Conservation (phyloP, 176 grass and related monocot species). For the Cocos nucifera region DNA sequence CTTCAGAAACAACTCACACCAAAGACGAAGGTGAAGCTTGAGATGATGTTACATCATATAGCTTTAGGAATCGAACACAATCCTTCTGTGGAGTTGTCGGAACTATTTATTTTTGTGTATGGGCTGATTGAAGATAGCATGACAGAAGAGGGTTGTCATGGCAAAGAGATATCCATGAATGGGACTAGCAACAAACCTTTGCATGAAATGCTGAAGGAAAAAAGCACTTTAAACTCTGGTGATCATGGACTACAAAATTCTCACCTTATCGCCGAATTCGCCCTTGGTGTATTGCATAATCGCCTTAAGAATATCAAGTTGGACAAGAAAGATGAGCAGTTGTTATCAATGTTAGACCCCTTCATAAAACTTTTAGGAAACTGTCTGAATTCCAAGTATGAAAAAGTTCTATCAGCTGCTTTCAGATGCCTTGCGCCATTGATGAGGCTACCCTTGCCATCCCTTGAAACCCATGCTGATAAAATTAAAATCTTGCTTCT, state of each 20-base stretch:
- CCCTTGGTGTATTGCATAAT: conserved; percentile 57
- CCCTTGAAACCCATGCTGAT: conserved; percentile 51
- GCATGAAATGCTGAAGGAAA: conserved; percentile 12
- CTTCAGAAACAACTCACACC: conserved; percentile 65
- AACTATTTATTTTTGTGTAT: conserved; percentile 73
- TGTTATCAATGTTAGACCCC: conserved; percentile 78
- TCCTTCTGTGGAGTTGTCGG: conserved; percentile 50
- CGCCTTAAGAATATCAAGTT: conserved; percentile 76
- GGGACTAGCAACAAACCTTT: conserved; percentile 20
- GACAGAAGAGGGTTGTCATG: conserved; percentile 22
- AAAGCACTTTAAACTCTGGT: conserved; percentile 16
- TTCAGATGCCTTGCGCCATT: conserved; percentile 75
- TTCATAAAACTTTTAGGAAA: conserved; percentile 62
- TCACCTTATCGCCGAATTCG: conserved; percentile 68
- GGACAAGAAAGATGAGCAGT: conserved; percentile 47
- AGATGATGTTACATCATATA: conserved; percentile 74
- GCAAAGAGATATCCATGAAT: conserved; percentile 26
- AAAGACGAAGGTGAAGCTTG: conserved; percentile 56
- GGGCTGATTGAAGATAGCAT: conserved; percentile 62
- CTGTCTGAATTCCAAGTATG: conserved; percentile 80
- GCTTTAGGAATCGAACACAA: conserved; percentile 78
- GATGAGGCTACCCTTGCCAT: conserved; percentile 75
- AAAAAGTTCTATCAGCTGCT: conserved; percentile 60
- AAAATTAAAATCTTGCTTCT: conserved; percentile 71
- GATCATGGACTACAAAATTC: conserved; percentile 38